These are phyloP conservation scores for Tuber indicum DNA, from an alignment of 495 filamentous ascomycete species.

Conservation along the genomic window DNA sequence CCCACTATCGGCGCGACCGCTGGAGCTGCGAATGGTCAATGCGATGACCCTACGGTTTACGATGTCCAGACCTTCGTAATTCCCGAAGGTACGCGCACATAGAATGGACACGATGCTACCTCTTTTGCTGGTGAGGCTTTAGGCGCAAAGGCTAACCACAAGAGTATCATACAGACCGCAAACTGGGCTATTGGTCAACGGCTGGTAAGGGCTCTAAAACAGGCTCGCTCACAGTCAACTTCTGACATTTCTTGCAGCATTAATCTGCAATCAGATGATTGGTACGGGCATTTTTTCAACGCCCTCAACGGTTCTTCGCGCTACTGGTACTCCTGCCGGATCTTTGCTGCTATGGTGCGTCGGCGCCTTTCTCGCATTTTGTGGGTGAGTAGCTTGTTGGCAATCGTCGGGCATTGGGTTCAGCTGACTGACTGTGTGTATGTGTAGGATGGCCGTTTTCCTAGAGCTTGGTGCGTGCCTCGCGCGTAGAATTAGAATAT, in stretches of 20 bases:
- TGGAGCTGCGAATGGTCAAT: no score
- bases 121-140: background rate
- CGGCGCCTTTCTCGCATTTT: slow-evolving; percentile 36
- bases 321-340: slow-evolving; percentile 49
- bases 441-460: slow-evolving; percentile 19
- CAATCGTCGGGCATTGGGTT: background rate
- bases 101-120: background rate
- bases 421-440: background rate
- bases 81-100: slow-evolving; percentile 12
- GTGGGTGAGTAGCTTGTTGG: slow-evolving; percentile 10
- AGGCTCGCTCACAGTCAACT: background rate
- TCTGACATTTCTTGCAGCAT: slow-evolving; percentile 9
- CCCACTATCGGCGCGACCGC: background rate
- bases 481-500: background rate
- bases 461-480: slow-evolving; percentile 21
- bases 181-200: slow-evolving; percentile 23
- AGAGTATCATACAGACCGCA: slow-evolving; percentile 9
- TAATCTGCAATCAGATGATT: slow-evolving; percentile 57
- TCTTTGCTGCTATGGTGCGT: slow-evolving; percentile 53
- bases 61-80: slow-evolving; percentile 20
- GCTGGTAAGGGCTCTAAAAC: slow-evolving; percentile 11
- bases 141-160: background rate
- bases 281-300: slow-evolving; percentile 51
- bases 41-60: slow-evolving; percentile 20
- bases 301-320: slow-evolving; percentile 40